Evolutionary conservation across 2,329 filamentous ascomycete genomes (phyloP), one percentile per base, ranked within the genome.

Genomic region (Aspergillus transmontanensis): DNA sequence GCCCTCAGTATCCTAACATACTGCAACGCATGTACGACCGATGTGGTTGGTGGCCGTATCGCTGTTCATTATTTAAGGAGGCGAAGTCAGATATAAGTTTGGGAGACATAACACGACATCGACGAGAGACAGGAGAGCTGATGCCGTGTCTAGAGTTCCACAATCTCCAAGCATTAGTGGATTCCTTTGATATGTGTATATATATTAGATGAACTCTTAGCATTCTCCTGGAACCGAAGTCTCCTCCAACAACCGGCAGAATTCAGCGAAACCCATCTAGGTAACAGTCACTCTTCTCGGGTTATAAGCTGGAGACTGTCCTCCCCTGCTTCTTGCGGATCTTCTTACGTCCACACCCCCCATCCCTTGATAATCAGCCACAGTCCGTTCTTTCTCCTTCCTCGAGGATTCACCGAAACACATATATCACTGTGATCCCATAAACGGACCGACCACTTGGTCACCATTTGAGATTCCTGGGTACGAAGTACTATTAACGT

Each of bases 11-110:
- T 19, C 26, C 48, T 51, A 51, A 51, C 48, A 51, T 51, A 30
- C 48, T 34, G 26, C 26, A 51, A 34, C 26, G 48, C 16, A 51
- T 32, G 65, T 57, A 64, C 39, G 54, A 61, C 59, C 56, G 58
- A 60, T 53, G 46, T 68, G 66, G 66, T 66, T 68, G 66, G 66
- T 63, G 61, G 61, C 43, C 34, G 51, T 32, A 45, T n/a, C 23
- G 43, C 58, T 51, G 57, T 63, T 60, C 63, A 63, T 65, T 51
- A 64, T 66, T 65, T 65, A 58, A 67, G 64, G 66, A 68, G 66
- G 66, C 66, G 63, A 68, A 68, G 65, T 64, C 60, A 34, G 30
- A 28, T 51, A 51, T 51, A 51, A 51, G 48, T 51, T 51, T 30
- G 16, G 48, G 48, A 32, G n/a, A 32, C 45, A 51, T 32, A 51